phyloP scores from a whole-genome alignment of 139 green algal species.

The Chlamydomonas sphaeroides region DNA sequence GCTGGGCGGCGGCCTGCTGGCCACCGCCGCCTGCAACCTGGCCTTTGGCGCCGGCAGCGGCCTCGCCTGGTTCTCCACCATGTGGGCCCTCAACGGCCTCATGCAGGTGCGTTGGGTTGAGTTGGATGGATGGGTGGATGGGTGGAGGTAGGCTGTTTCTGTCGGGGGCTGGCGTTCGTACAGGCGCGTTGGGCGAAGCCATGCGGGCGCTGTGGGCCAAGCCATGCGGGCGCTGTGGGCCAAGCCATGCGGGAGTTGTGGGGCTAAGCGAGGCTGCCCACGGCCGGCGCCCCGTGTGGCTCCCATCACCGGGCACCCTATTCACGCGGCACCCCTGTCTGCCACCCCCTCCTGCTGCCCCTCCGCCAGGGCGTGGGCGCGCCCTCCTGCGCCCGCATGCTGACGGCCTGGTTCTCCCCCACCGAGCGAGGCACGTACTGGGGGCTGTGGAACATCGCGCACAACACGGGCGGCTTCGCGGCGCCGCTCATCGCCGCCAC shows the following conservation, averaged over 20 bases:
- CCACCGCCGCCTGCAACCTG: slow-evolving; percentile 90
- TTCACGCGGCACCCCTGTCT: too few species aligned
- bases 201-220: too few species aligned
- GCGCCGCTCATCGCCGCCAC: slow-evolving; percentile 77
- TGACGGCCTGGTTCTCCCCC: slow-evolving; percentile 93
- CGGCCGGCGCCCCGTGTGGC: too few species aligned
- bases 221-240: too few species aligned
- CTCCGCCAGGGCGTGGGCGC: slow-evolving; percentile 77
- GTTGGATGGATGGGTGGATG: too few species aligned
- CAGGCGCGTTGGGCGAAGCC: too few species aligned
- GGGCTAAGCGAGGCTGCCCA: too few species aligned
- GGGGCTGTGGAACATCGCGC: slow-evolving; percentile 81
- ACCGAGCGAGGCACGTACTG: slow-evolving; percentile 89
- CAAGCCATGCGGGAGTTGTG: too few species aligned
- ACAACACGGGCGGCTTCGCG: slow-evolving; percentile 93
- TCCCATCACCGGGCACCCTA: too few species aligned
- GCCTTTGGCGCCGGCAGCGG: slow-evolving; percentile 78
- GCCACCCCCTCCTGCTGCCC: background rate
- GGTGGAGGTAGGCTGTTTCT: background rate
- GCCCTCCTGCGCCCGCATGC: slow-evolving; percentile 86
- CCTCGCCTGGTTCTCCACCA: slow-evolving; percentile 62
- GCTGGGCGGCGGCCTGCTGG: slow-evolving; percentile 86
- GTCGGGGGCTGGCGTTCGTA: background rate
- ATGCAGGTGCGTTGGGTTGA: slow-evolving; percentile 73
- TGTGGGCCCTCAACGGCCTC: slow-evolving; percentile 87